A percentile compares a stretch with the other conserved stretches of the same genome.
phyloP scores from a whole-genome alignment of 1,139 yeast genomes.

The Magnusiomyces starmeri region DNA sequence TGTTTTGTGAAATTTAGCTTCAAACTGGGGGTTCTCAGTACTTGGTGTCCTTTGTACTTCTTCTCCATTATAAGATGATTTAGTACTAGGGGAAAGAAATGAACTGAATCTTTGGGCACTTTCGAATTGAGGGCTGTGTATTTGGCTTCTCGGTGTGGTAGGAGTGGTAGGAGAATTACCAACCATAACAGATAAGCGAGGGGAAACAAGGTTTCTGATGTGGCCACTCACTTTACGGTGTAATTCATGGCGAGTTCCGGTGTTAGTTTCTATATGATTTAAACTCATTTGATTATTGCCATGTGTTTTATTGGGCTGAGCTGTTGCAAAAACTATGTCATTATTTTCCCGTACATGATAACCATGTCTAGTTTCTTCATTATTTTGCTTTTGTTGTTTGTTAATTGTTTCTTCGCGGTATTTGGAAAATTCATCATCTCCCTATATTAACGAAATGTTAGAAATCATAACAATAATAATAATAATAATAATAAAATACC shows the following conservation, averaged over 20 bases:
- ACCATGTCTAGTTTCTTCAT: constrained; percentile 23
- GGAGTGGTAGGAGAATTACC: neutral
- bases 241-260: neutral
- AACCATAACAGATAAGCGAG: neutral
- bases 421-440: neutral
- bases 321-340: constrained; percentile 30
- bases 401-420: neutral
- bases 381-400: neutral
- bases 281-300: neutral
- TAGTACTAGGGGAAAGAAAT: too few species aligned
- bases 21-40: too few species aligned
- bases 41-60: too few species aligned
- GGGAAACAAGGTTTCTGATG: constrained; percentile 18
- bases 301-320: neutral
- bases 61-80: too few species aligned
- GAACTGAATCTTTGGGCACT: neutral
- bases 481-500: neutral
- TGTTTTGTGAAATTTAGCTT: constrained; percentile 11
- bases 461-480: neutral
- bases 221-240: constrained; percentile 22
- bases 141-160: neutral
- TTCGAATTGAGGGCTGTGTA: neutral
- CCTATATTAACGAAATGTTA: too few species aligned
- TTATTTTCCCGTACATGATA: constrained; percentile 32
- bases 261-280: neutral